Evolutionary conservation across 1,284 basidiomycete genomes (phyloP), one percentile per base, ranked within the genome.

Genomic region (Sparassis latifolia): DNA sequence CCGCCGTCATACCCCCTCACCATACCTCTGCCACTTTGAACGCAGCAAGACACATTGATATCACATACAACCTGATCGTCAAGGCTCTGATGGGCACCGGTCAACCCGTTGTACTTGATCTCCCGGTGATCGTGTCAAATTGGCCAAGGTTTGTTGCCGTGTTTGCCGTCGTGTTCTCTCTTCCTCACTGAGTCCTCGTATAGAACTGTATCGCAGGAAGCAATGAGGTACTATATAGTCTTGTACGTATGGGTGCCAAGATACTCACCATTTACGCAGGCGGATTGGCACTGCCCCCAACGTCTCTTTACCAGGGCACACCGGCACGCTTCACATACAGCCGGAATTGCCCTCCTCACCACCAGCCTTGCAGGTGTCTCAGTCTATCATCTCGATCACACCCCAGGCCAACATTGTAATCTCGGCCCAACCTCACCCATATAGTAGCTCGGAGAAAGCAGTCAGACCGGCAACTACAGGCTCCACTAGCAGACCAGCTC

Each of bases 81-180:
- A 88, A 84, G 65, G 90, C 89, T 2, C 73, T 88, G 42, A 77
- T 89, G 68, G 86, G 83, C 27, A 77, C 78, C 4, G 81, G 81
- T 4, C 74, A 79, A 50, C 79, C 81, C 51, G 63, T 91, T 7
- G 70, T 78, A 32, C 78, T 89, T 70, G 83, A 86, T 44, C 69
- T 94, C 40, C 85, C 88, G 27, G 75, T 90, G 6, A 80, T 88
- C 44, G 74, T 91, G 35, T 89, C 89, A 2, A 90, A 89, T 58
- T 89, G 87, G 87, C 84, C 84, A 55, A 78, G 82, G 86, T 84
- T 55, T 12, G 55, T 55, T 7, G 7, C 20, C 40, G 40, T 42
- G 6, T 9, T 38, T 38, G 20, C 20, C n/a, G 31, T 35, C 27
- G 44, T 4, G 40, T 29, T 35, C 20, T n/a, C 30, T 12, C 6